Percentiles rank a stretch among this genome's conserved stretches.
phyloP scores from a whole-genome alignment of 257 asterid genomes.

The Ilex aquifolium region DNA sequence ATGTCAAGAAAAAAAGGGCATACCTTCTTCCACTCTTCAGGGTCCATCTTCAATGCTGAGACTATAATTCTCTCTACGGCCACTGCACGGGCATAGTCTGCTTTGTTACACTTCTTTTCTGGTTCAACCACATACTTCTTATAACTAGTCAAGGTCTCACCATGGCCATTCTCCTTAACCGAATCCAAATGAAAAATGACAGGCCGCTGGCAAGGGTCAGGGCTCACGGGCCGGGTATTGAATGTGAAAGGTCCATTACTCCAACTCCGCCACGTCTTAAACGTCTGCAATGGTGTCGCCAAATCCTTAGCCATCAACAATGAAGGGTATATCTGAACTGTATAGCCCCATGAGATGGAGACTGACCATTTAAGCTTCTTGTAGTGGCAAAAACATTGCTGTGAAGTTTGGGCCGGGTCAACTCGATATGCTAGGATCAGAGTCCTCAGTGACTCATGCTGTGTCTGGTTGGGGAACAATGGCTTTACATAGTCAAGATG shows the following conservation, averaged over 20 bases:
- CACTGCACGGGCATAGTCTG: conserved; percentile 21
- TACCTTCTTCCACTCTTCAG: conserved; percentile 60
- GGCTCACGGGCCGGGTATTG: conserved; percentile 61
- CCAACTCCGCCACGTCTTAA: conserved; percentile 67
- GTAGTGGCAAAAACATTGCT: conserved; percentile 66
- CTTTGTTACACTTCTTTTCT: conserved; percentile 25
- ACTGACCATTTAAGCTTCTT: conserved; percentile 57
- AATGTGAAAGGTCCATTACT: conserved; percentile 70
- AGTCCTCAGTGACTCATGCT: conserved; percentile 41
- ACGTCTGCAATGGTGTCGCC: conserved; percentile 67
- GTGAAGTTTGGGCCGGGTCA: conserved; percentile 61
- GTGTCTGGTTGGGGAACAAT: conserved; percentile 55
- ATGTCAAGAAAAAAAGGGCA: conserved; percentile 3
- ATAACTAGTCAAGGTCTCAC: conserved; percentile 43
- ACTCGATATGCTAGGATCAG: conserved; percentile 44
- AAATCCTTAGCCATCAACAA: conserved; percentile 47
- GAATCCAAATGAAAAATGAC: conserved; percentile 40
- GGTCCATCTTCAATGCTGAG: conserved; percentile 48
- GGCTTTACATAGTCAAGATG: conserved; percentile 62
- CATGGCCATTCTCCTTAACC: conserved; percentile 13
- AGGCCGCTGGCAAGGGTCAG: conserved; percentile 54
- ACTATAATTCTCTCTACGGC: conserved; percentile 40
- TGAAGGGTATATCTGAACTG: conserved; percentile 56
- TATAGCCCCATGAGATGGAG: conserved; percentile 83
- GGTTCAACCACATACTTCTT: conserved; percentile 19